Evolutionary conservation across 1,284 basidiomycete genomes (phyloP).

Genomic region (Microbotryum silenes-acaulis): DNA sequence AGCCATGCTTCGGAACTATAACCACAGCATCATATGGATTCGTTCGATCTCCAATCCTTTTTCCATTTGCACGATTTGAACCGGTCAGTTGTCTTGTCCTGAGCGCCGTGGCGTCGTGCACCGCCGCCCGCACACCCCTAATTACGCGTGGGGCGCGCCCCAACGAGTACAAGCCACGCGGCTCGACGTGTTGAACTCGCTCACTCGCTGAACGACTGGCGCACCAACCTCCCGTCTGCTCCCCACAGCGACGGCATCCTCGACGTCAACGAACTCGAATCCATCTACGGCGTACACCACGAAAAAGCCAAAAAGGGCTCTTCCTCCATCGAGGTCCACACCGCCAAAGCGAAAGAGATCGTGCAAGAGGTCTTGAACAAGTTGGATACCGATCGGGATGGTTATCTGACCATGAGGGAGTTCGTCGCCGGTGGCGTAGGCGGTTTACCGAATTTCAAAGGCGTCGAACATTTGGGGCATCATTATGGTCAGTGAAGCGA

Average conservation of each 20-base stretch:
- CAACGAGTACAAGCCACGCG: background rate
- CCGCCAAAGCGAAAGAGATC: slow-evolving; percentile 75
- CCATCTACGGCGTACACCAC: slow-evolving; percentile 76
- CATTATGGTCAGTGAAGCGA: slow-evolving; percentile 60
- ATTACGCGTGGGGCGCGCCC: no score
- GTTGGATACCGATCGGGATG: slow-evolving; percentile 74
- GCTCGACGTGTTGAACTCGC: background rate
- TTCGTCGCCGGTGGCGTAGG: slow-evolving; percentile 69
- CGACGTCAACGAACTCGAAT: slow-evolving; percentile 43
- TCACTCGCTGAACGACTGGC: background rate
- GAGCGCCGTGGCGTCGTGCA: no score
- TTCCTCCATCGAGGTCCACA: slow-evolving; percentile 69
- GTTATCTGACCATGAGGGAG: slow-evolving; percentile 68
- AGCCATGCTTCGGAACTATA: background rate
- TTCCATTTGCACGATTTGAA: slow-evolving; percentile 38
- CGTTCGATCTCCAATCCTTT: slow-evolving; percentile 34
- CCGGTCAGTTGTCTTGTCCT: slow-evolving; percentile 10
- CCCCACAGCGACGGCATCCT: slow-evolving; percentile 43
- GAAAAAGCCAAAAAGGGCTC: slow-evolving; percentile 82
- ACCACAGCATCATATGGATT: slow-evolving; percentile 33
- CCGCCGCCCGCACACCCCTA: no score
- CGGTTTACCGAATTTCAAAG: slow-evolving; percentile 72
- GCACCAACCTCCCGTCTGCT: no score
- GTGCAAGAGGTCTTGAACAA: slow-evolving; percentile 63
- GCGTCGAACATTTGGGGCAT: slow-evolving; percentile 64